Evolutionary conservation across 306 rosid genomes (phyloP).

Genomic region (Cicer yamashitae): DNA sequence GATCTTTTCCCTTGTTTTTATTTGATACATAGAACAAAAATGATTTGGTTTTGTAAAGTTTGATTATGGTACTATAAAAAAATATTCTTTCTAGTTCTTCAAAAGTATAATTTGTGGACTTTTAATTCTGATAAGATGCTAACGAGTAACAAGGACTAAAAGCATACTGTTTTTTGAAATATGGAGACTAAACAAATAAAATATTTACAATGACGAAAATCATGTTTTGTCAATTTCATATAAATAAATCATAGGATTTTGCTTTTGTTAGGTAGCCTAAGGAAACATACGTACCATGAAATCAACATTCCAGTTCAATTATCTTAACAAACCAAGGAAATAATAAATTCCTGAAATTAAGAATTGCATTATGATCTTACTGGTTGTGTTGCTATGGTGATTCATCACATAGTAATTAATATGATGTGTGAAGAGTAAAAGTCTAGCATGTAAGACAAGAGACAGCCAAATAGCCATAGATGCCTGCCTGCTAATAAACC

Average conservation of each 20-base stretch:
- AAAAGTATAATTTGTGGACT: not conserved
- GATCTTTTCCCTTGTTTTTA: too few relatives aligned
- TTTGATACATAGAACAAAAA: too few relatives aligned
- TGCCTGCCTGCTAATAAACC: constrained; percentile 55
- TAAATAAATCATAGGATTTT: too few relatives aligned
- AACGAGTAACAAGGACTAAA: not conserved
- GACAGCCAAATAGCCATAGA: constrained; percentile 64
- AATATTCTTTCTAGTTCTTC: not conserved
- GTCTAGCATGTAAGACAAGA: constrained; percentile 71
- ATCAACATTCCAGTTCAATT: not conserved
- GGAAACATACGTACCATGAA: not conserved
- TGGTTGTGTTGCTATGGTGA: not conserved
- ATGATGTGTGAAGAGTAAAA: constrained; percentile 55
- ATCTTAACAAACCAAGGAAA: not conserved
- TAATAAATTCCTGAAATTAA: not conserved
- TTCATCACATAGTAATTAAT: not conserved
- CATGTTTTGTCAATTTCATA: not conserved
- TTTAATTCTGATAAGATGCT: not conserved
- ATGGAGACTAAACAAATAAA: not conserved
- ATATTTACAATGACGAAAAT: too few relatives aligned
- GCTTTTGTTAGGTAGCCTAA: not conserved
- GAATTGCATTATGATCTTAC: not conserved
- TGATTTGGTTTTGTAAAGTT: too few relatives aligned
- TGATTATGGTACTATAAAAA: too few relatives aligned
- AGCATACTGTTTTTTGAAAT: not conserved